A percentile compares a stretch with the other conserved stretches of the same genome.
These are phyloP conservation scores for Fusarium austroafricanum DNA, from an alignment of 2,329 filamentous ascomycete species.

Conservation along the genomic window DNA sequence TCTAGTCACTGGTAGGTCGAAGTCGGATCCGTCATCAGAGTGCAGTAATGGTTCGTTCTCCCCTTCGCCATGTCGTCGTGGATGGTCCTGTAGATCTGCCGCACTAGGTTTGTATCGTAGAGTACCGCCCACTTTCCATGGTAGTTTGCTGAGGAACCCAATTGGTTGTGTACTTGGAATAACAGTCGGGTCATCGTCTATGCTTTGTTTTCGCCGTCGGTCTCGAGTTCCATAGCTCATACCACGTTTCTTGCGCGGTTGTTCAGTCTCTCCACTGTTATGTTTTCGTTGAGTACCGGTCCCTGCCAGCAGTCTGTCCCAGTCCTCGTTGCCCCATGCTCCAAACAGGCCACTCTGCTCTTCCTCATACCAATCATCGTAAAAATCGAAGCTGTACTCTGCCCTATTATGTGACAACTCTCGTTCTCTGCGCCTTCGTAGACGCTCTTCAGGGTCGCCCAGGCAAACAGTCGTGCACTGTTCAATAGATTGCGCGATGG, in stretches of 20 bases:
- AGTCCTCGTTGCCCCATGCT: constrained; percentile 83
- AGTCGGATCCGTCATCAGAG: constrained; percentile 48
- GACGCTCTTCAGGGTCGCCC: constrained; percentile 78
- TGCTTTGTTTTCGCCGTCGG: constrained; percentile 59
- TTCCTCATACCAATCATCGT: constrained; percentile 91
- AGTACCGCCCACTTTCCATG: constrained; percentile 85
- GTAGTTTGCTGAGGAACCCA: constrained; percentile 84
- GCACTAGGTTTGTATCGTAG: constrained; percentile 91
- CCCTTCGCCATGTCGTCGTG: constrained; percentile 63
- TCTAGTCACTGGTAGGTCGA: constrained; percentile 48
- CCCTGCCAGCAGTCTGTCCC: constrained; percentile 83
- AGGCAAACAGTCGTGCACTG: constrained; percentile 78
- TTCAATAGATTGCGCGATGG: constrained; percentile 73
- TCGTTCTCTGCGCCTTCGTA: constrained; percentile 74
- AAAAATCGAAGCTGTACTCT: constrained; percentile 94
- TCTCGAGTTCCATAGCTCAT: constrained; percentile 90
- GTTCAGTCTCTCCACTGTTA: constrained; percentile 56
- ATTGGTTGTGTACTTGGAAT: constrained; percentile 88
- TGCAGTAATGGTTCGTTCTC: constrained; percentile 79
- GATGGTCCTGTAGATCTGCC: constrained; percentile 89
- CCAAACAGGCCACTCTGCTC: constrained; percentile 69
- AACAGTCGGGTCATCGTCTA: constrained; percentile 82
- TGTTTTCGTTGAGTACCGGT: constrained; percentile 63
- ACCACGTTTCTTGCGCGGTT: constrained; percentile 78
- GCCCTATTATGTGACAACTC: constrained; percentile 70